A percentile compares a stretch with the other conserved stretches of the same genome.
phyloP scores from a whole-genome alignment of 1,139 yeast genomes.

The Taphrina confusa region DNA sequence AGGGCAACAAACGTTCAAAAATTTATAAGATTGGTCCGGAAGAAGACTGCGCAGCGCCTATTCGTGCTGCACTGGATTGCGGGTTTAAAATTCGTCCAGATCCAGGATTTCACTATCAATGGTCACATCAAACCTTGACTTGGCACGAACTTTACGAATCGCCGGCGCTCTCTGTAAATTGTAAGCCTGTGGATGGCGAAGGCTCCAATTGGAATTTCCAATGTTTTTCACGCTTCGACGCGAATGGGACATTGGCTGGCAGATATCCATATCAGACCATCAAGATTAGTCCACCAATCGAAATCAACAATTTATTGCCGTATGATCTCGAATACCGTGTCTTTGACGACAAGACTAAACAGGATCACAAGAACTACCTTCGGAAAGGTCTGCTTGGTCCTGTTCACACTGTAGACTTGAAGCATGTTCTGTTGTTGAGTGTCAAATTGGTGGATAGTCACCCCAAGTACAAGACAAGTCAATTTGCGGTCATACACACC shows the following conservation, averaged over 20 bases:
- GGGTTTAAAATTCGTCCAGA: slow-evolving; percentile 65
- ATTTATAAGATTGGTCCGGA: slow-evolving; percentile 52
- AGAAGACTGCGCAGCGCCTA: slow-evolving; percentile 65
- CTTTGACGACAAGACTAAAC: slow-evolving; percentile 71
- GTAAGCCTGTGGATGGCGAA: slow-evolving; percentile 53
- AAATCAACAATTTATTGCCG: slow-evolving; percentile 81
- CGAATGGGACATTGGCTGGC: slow-evolving; percentile 45
- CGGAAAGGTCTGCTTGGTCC: slow-evolving; percentile 66
- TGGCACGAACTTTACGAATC: slow-evolving; percentile 66
- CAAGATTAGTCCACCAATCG: slow-evolving; percentile 80
- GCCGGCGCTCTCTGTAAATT: slow-evolving; percentile 58
- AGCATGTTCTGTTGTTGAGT: slow-evolving; percentile 68
- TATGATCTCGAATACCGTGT: slow-evolving; percentile 74
- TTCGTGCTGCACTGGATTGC: slow-evolving; percentile 64
- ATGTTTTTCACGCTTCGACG: slow-evolving; percentile 67
- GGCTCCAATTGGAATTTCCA: slow-evolving; percentile 62
- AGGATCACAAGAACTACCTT: slow-evolving; percentile 67
- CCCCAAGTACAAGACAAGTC: slow-evolving; percentile 58
- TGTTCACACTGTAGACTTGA: slow-evolving; percentile 77
- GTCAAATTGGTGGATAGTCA: slow-evolving; percentile 62
- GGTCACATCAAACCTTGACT: slow-evolving; percentile 63
- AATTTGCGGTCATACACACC: slow-evolving; percentile 71
- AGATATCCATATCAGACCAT: slow-evolving; percentile 84
- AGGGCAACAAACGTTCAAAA: slow-evolving; percentile 41
- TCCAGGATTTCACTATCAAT: slow-evolving; percentile 55